Evolutionary conservation across 1,284 basidiomycete species (phyloP).

Genomic region (Cryptococcus sp.): DNA sequence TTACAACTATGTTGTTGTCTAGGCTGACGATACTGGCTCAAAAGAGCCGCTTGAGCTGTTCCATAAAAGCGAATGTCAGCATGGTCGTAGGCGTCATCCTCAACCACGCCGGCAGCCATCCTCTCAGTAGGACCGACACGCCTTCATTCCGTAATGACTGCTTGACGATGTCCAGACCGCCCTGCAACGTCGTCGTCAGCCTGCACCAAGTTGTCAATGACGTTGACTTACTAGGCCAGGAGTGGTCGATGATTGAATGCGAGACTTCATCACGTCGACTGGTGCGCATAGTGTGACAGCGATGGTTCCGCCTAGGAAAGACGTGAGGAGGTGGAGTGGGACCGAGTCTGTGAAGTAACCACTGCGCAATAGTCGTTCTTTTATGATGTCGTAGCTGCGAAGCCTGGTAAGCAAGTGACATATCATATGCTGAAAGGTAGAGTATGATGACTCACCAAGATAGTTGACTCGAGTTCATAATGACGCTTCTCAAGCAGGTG

Average conservation of each 20-base stretch:
- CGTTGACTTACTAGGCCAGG: slow-evolving; percentile 13
- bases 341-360: slow-evolving; percentile 17
- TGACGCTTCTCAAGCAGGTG: slow-evolving; percentile 24
- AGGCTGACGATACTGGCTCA: neutral
- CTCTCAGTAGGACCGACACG: slow-evolving; percentile 20
- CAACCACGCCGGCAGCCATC: slow-evolving; percentile 30
- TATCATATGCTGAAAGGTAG: neutral
- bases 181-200: slow-evolving; percentile 6
- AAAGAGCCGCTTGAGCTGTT: slow-evolving; percentile 20
- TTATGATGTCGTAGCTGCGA: slow-evolving; percentile 31
- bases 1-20: no score
- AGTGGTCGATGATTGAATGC: slow-evolving; percentile 20
- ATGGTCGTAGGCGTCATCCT: slow-evolving; percentile 27
- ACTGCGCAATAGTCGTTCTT: slow-evolving; percentile 13
- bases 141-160: slow-evolving; percentile 21
- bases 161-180: slow-evolving; percentile 13
- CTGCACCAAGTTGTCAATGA: neutral
- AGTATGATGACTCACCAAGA: slow-evolving; percentile 14
- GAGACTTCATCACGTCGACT: slow-evolving; percentile 31
- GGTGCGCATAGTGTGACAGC: slow-evolving; percentile 30
- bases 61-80: slow-evolving; percentile 29
- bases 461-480: slow-evolving; percentile 27
- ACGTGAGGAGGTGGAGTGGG: slow-evolving; percentile 28
- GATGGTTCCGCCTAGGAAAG: slow-evolving; percentile 28
- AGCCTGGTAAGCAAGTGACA: neutral